Evolutionary conservation across 164 flowering plant species (phyloP), one percentile per base, ranked within the genome.

Genomic region (Vitis rotundifolia): DNA sequence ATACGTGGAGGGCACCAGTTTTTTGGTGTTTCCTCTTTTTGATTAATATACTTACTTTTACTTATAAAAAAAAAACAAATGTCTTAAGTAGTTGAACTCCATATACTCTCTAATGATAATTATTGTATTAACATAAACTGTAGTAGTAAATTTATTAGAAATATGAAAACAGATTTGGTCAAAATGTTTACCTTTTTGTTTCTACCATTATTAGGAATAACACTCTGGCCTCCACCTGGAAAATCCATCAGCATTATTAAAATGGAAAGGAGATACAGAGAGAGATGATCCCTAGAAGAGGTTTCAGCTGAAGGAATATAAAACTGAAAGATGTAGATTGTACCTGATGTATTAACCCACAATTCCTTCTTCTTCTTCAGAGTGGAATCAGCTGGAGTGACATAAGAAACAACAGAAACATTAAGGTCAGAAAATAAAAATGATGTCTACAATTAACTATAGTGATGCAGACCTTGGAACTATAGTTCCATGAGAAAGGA

Each of bases 201-300:
- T 73, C 82, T 76, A 68, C 73, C 83, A 55, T 69, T 66, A 59
- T 75, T 79, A 3, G 44, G 44, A n/a, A 66, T 5, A 70, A 79
- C 78, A 67, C 64, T 74, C 59, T 75, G 76, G 68, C 63, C 77
- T 55, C 70, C 83, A 78, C 83, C 90, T 90, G 83, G 48, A 66
- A 71, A 71, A 54, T 48, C 22, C 52, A 57, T 8, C 18, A n/a
- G 12, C 28, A 47, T 8, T 12, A 1, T 22, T 47, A 7, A 37
- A 11, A 49, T 61, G 2, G 11, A 59, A 58, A 9, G 51, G n/a
- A 3, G 9, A 50, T 28, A 28, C 5, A 53, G 15, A 11, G 54
- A 11, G 54, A 58, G 9, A 59, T 9, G 26, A 51, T 12, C 5
- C 49, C 50, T 22, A 67, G 6, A 67, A 37, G 8, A 60, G 14